Evolutionary conservation across 2,329 filamentous ascomycete genomes (phyloP).

Genomic region (Neocucurbitaria cava): DNA sequence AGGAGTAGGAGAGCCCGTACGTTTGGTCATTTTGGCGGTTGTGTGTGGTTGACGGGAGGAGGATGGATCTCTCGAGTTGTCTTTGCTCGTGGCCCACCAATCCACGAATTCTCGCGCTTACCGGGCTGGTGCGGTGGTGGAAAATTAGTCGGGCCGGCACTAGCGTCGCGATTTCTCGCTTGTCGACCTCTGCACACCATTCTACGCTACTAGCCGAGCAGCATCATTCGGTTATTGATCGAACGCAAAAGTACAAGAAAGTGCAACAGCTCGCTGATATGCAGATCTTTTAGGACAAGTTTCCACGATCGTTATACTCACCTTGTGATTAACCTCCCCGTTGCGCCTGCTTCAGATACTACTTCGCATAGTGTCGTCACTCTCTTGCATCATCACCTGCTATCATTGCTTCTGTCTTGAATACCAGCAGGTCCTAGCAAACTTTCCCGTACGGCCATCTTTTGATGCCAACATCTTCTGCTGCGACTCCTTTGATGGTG

Average conservation of each 20-base stretch:
- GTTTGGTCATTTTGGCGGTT: constrained; percentile 63
- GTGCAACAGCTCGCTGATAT: background rate
- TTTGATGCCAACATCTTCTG: background rate
- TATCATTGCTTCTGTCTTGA: too few relatives aligned
- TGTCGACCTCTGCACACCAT: too few relatives aligned
- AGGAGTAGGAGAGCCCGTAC: constrained; percentile 31
- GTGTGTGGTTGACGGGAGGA: constrained; percentile 25
- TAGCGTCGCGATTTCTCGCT: too few relatives aligned
- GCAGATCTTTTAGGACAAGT: background rate
- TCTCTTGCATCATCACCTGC: too few relatives aligned
- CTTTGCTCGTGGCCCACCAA: background rate
- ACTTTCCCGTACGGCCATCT: background rate
- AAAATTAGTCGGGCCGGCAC: too few relatives aligned
- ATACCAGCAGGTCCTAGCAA: background rate
- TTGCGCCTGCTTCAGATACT: background rate
- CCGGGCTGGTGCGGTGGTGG: too few relatives aligned
- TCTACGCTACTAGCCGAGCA: background rate
- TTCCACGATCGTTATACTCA: background rate
- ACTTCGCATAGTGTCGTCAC: too few relatives aligned
- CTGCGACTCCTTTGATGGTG: background rate
- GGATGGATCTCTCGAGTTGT: constrained; percentile 24
- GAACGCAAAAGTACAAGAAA: background rate
- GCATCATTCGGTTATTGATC: background rate
- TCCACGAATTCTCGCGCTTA: too few relatives aligned
- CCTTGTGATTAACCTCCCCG: background rate